Evolutionary conservation across 1,139 yeast species (phyloP), one percentile per base, ranked within the genome.

Genomic region (Diutina mesorugosa): DNA sequence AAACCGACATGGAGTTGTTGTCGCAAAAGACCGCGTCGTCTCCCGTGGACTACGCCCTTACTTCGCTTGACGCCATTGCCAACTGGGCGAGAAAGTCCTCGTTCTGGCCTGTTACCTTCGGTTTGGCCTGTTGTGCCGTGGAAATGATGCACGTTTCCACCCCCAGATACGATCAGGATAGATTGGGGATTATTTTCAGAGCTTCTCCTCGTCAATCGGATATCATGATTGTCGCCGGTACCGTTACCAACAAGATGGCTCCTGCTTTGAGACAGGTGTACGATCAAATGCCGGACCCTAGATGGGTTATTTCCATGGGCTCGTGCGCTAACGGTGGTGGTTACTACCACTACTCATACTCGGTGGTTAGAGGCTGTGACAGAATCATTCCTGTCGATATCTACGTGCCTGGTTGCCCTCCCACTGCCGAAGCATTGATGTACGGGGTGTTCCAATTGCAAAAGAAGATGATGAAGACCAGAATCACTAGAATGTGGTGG

Each of bases 301-400:
- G 91, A 73, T 81, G 83, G 86, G 96, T 89, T 58, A 88, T 89
- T 66, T 87, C 95, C 59, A 89, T 89, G 96, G 96, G 96, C 53
- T 86, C 95, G 9, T 89, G 96, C 74, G 96, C 96, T 61, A 89
- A 89, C 69, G 96, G 96, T 60, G 96, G 96, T 61, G 96, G 96
- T 47, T 89, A 89, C 73, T 89, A 89, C 73, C 96, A 89, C 72
- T 89, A 89, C 71, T 86, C 95, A 18, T 89, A 89, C 72, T 82
- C 91, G 45, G 96, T 89, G 41, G 95, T 89, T 35, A 80, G 96
- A 69, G 96, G 96, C 54, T 90, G 95, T 67, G 96, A 89, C 74
- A 77, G 96, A 68, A 78, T 89, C 59, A 83, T 89, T 52, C 96
- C 96, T 12, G 96, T 89, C 47, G 96, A 89, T 69, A 87, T 89